Evolutionary conservation across 345 rosid species (phyloP), one percentile per base, ranked within the genome.

Genomic region (Geranium rotundifolium): DNA sequence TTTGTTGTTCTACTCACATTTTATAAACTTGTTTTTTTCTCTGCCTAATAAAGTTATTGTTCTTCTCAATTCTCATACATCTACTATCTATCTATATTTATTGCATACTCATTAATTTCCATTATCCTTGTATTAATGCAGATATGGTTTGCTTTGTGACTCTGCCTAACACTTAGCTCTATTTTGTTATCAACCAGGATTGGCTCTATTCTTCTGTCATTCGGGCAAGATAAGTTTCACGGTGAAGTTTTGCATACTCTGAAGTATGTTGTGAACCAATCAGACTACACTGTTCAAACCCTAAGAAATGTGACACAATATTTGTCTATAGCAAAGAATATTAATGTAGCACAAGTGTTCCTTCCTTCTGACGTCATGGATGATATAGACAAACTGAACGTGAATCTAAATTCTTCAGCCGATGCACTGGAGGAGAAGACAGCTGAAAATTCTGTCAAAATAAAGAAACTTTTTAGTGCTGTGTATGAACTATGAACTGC

Each of bases 141-240:
- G n/a, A n/a, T n/a, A n/a, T n/a, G n/a, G n/a, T 9, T 57, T 50
- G 41, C 56, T 63, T 54, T 17, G 39, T 57, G 17, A 4, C 54
- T 50, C 19, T 39, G 9, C 57, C 80, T 73, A 63, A 77, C 61
- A 4, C 30, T 14, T 9, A 19, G 59, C 54, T 68, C 58, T 15
- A 31, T 57, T 19, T 54, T n/a, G n/a, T 55, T 31, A 20, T 65
- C 67, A 63, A 20, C 59, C 86, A 93, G 99, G 81, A 75, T 75
- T 59, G 99, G 99, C 54, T 93, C 97, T 64, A 82, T 90, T 74
- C 89, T 93, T 72, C 86, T 93, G 12, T 84, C 92, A 63, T 86
- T 93, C 27, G 99, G 99, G 49, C 97, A 93, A 76, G 84, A 69
- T 73, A 75, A 88, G 64, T 93, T 93, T 81, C 91, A 88, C 58